These are phyloP conservation scores for Phoma sp. DNA, from an alignment of 2,329 filamentous ascomycete genomes.

Conservation along the genomic window DNA sequence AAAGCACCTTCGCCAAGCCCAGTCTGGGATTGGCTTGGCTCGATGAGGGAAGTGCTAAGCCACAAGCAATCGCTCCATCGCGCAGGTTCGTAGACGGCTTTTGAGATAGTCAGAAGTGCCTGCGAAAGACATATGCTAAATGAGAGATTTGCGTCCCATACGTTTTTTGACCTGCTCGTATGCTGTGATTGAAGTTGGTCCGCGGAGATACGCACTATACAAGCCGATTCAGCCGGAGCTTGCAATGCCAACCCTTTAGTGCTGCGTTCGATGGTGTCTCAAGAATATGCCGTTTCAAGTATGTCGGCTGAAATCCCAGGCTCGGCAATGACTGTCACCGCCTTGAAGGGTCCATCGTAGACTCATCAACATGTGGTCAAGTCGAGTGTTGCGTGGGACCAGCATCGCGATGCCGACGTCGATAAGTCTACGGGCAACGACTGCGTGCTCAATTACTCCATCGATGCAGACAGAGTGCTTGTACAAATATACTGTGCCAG, in stretches of 20 bases:
- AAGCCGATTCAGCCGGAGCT: slow-evolving; percentile 34
- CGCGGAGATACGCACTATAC: slow-evolving; percentile 20
- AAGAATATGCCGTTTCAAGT: slow-evolving; percentile 34
- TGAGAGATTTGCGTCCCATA: no score
- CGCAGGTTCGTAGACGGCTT: not conserved
- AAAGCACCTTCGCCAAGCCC: slow-evolving; percentile 5
- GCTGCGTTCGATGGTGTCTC: slow-evolving; percentile 34
- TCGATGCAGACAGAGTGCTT: not conserved
- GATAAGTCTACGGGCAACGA: not conserved
- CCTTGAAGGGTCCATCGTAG: not conserved
- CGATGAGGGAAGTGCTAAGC: slow-evolving; percentile 8
- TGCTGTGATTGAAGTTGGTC: not conserved
- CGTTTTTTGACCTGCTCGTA: not conserved
- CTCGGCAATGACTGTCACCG: not conserved
- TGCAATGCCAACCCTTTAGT: slow-evolving; percentile 47
- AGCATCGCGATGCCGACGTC: not conserved
- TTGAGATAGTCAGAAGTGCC: not conserved
- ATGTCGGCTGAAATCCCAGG: slow-evolving; percentile 11
- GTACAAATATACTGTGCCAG: not conserved
- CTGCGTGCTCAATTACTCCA: slow-evolving; percentile 1
- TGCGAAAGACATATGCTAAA: not conserved
- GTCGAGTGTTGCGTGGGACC: no score
- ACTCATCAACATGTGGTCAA: no score
- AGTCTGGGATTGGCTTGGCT: slow-evolving; percentile 2
- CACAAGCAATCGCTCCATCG: slow-evolving; percentile 5